Conservation (phyloP, 148 eudicot species). For the Nepenthes gracilis region DNA sequence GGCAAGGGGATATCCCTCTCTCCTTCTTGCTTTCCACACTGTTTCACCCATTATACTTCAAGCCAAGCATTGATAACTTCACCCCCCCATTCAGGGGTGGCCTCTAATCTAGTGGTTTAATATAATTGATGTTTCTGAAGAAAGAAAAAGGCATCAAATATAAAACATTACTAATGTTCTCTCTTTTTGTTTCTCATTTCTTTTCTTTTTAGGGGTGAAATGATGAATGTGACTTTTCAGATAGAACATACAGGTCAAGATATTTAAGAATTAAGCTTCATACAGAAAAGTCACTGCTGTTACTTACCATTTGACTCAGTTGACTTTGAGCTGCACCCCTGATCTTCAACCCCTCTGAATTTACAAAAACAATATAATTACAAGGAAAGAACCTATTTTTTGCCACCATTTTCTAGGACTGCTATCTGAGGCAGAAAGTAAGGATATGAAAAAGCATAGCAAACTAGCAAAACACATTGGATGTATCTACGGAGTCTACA, state of each 20-base stretch:
- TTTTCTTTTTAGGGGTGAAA: background rate
- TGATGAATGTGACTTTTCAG: background rate
- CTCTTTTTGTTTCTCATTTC: too few relatives aligned
- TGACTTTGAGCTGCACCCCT: conserved; percentile 14
- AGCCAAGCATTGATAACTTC: too few relatives aligned
- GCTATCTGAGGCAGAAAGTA: background rate
- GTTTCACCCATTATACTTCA: too few relatives aligned
- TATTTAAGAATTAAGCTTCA: background rate
- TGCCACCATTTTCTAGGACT: background rate
- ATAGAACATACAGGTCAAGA: background rate
- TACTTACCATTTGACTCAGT: conserved; percentile 27
- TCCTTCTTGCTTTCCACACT: too few relatives aligned
- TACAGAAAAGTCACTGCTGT: background rate
- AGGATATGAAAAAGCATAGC: too few relatives aligned
- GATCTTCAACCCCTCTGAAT: conserved; percentile 29
- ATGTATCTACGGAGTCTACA: background rate
- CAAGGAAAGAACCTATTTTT: background rate
- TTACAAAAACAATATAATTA: background rate
- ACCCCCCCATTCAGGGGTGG: too few relatives aligned
- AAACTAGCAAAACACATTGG: background rate
- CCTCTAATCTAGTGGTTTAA: too few relatives aligned
- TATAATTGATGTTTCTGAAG: too few relatives aligned
- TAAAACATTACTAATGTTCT: too few relatives aligned
- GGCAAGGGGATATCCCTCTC: too few relatives aligned
- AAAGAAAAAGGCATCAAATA: too few relatives aligned